A percentile compares a stretch with the other conserved stretches of the same genome.
phyloP scores from a whole-genome alignment of 106 monocot species.

The Hemerocallis citrina region DNA sequence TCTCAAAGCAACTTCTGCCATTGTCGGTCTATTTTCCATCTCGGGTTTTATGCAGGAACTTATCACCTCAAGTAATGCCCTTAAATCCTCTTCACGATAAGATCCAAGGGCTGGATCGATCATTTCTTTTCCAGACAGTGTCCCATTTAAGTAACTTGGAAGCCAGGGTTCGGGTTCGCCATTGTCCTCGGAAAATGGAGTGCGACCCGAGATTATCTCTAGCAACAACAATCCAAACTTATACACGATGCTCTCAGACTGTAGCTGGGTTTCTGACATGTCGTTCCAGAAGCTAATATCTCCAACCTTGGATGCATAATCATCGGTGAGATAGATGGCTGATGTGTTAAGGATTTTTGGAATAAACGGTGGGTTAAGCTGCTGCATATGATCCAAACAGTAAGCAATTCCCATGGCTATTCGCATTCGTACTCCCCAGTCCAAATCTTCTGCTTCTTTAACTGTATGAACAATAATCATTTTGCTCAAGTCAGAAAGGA shows the following conservation, averaged over 20 bases:
- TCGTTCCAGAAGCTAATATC: slow-evolving; percentile 30
- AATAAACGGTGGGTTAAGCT: slow-evolving; percentile 26
- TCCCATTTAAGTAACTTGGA: slow-evolving; percentile 18
- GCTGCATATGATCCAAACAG: slow-evolving; percentile 45
- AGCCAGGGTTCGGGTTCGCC: slow-evolving; percentile 21
- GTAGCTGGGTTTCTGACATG: slow-evolving; percentile 1
- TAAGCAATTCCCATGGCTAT: slow-evolving; percentile 53
- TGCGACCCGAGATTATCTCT: slow-evolving; percentile 31
- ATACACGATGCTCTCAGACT: slow-evolving; percentile 20
- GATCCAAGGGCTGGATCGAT: slow-evolving; percentile 23
- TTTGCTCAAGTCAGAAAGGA: too few relatives aligned
- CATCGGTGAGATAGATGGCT: slow-evolving; percentile 53
- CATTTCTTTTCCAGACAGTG: slow-evolving; percentile 22
- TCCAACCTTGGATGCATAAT: slow-evolving; percentile 54
- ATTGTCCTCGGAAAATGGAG: slow-evolving; percentile 18
- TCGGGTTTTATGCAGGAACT: slow-evolving; percentile 27
- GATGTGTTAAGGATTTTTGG: slow-evolving; percentile 30
- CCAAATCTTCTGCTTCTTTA: slow-evolving; percentile 60
- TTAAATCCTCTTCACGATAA: slow-evolving; percentile 15
- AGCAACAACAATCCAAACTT: slow-evolving; percentile 37
- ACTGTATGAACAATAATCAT: slow-evolving; percentile 21
- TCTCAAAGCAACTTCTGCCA: slow-evolving; percentile 12
- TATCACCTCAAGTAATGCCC: slow-evolving; percentile 20
- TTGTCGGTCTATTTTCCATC: slow-evolving; percentile 11
- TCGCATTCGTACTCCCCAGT: slow-evolving; percentile 41